Evolutionary conservation across 1,139 yeast species (phyloP).

Genomic region (Candida sanyaensis): DNA sequence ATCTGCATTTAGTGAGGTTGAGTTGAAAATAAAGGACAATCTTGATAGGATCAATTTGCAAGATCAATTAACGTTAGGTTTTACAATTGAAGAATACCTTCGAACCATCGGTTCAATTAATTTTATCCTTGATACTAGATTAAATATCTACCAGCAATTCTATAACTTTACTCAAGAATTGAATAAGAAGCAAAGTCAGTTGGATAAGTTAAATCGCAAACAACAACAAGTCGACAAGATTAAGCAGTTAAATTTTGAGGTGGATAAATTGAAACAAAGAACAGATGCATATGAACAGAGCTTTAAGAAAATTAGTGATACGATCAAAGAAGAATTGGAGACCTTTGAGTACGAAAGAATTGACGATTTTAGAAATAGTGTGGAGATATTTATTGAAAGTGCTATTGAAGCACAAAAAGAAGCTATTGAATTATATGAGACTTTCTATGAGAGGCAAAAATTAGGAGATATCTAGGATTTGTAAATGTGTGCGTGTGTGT

Average conservation of each 20-base stretch:
- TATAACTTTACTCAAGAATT: constrained; percentile 48
- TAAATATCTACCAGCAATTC: constrained; percentile 64
- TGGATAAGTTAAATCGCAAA: constrained; percentile 58
- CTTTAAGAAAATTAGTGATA: constrained; percentile 62
- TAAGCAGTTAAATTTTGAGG: constrained; percentile 55
- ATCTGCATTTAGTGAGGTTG: constrained; percentile 66
- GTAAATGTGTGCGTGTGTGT: too few species aligned
- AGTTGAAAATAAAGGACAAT: constrained; percentile 69
- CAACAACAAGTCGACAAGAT: constrained; percentile 61
- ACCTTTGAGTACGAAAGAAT: constrained; percentile 75
- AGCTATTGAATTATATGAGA: constrained; percentile 93
- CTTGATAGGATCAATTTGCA: constrained; percentile 80
- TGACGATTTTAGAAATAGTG: constrained; percentile 84
- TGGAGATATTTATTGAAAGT: constrained; percentile 88
- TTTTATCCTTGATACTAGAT: constrained; percentile 73
- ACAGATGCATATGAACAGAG: constrained; percentile 55
- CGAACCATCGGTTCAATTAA: constrained; percentile 77
- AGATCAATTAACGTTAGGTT: constrained; percentile 83
- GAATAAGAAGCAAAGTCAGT: constrained; percentile 45
- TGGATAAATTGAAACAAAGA: constrained; percentile 58
- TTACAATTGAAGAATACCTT: constrained; percentile 85
- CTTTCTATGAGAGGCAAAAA: constrained; percentile 62
- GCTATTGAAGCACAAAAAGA: constrained; percentile 94
- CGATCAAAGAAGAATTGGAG: constrained; percentile 68
- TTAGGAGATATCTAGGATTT: constrained; percentile 20